A percentile compares a stretch with the other conserved stretches of the same genome.
Evolutionary conservation across 257 asterid species (phyloP).

Genomic region (Nicotiana undulata): DNA sequence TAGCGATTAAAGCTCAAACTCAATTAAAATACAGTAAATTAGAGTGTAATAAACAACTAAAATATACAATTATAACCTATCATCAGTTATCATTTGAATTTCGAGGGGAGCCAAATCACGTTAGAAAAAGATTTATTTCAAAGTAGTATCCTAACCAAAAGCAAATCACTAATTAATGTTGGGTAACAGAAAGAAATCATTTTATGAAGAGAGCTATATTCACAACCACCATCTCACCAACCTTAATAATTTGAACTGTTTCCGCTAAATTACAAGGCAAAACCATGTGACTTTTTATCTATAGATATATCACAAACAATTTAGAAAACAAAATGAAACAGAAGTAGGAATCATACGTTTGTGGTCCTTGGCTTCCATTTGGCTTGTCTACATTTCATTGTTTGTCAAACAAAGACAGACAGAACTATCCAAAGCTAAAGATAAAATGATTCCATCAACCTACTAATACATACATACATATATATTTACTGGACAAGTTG

Average conservation of each 20-base stretch:
- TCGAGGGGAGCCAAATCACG: no score
- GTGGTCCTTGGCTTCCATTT: constrained; percentile 43
- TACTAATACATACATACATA: constrained; percentile 1
- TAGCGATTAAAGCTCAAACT: no score
- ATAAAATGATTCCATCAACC: constrained; percentile 34
- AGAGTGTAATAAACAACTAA: no score
- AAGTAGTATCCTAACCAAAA: no score
- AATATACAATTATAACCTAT: no score
- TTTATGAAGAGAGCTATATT: neutral
- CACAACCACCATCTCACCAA: constrained; percentile 17
- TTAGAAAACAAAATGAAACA: neutral
- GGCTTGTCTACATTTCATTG: constrained; percentile 33
- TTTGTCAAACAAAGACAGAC: constrained; percentile 23
- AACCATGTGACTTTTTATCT: constrained; percentile 57
- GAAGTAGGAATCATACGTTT: neutral
- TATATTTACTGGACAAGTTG: neutral
- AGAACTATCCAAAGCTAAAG: constrained; percentile 37
- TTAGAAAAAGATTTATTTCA: no score
- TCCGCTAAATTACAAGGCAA: constrained; percentile 52
- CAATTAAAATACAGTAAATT: no score
- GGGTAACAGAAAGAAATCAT: neutral
- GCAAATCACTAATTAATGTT: no score
- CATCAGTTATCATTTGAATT: no score
- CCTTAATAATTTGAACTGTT: constrained; percentile 38
- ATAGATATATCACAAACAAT: constrained; percentile 21